Evolutionary conservation across 345 rosid species (phyloP).

Genomic region (Adansonia digitata): DNA sequence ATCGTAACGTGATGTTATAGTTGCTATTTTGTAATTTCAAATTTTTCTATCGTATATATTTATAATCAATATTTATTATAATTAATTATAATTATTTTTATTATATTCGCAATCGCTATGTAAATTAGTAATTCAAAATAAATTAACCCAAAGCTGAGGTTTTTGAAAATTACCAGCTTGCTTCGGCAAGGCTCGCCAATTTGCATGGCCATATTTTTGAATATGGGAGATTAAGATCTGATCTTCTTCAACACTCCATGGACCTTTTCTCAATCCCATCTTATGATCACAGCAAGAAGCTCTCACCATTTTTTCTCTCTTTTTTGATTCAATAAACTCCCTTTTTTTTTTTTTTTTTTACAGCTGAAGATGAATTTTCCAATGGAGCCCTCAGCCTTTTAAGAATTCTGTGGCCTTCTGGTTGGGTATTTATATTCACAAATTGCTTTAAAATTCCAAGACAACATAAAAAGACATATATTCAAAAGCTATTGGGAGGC

Average conservation of each 20-base stretch:
- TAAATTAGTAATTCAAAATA: too few relatives aligned
- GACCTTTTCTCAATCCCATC: slow-evolving; percentile 73
- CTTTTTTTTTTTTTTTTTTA: too few relatives aligned
- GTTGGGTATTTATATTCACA: slow-evolving; percentile 14
- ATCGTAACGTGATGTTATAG: too few relatives aligned
- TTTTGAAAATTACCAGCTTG: too few relatives aligned
- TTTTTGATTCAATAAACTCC: background rate
- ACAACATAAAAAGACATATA: background rate
- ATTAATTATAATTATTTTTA: too few relatives aligned
- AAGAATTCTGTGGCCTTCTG: background rate
- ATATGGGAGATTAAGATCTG: slow-evolving; percentile 46
- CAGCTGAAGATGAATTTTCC: too few relatives aligned
- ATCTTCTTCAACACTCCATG: slow-evolving; percentile 76
- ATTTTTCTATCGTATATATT: too few relatives aligned
- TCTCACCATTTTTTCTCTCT: slow-evolving; percentile 55
- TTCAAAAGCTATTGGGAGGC: slow-evolving; percentile 10
- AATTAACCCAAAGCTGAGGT: too few relatives aligned
- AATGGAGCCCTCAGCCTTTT: background rate
- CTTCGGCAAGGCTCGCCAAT: slow-evolving; percentile 37
- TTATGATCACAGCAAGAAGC: slow-evolving; percentile 89
- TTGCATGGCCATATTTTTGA: slow-evolving; percentile 50
- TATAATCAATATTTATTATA: too few relatives aligned
- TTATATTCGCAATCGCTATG: too few relatives aligned
- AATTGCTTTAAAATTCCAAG: slow-evolving; percentile 16
- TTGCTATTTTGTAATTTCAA: too few relatives aligned